Evolutionary conservation across 2,329 filamentous ascomycete genomes (phyloP).

Genomic region (Epichloe brachyelytri): DNA sequence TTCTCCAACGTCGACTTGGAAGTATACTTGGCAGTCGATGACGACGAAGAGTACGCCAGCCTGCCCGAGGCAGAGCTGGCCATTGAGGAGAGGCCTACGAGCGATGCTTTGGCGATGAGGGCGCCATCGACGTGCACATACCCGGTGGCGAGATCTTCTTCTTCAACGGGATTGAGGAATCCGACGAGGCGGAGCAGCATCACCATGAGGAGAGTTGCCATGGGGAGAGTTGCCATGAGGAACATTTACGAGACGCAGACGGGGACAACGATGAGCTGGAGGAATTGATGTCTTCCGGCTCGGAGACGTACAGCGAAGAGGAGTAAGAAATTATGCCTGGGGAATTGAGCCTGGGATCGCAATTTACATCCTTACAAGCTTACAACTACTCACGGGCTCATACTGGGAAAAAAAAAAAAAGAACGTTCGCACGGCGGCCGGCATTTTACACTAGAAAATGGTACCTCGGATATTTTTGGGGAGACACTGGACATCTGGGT

Average conservation of each 20-base stretch:
- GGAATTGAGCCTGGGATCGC: too few species aligned
- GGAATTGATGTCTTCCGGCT: too few species aligned
- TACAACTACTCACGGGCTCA: too few species aligned
- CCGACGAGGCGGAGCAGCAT: neutral
- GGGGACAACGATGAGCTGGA: neutral
- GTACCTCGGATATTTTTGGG: too few species aligned
- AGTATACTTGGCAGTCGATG: constrained; percentile 16
- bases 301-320: neutral
- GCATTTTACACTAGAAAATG: too few species aligned
- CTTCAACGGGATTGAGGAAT: constrained; percentile 2
- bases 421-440: too few species aligned
- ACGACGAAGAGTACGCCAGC: constrained; percentile 11
- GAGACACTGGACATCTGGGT: too few species aligned
- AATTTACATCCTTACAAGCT: too few species aligned
- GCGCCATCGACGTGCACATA: constrained; percentile 17
- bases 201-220: neutral
- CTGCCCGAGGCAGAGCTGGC: constrained; percentile 19
- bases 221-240: neutral
- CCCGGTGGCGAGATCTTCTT: constrained; percentile 8
- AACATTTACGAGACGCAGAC: neutral
- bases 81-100: constrained; percentile 17
- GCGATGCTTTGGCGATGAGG: constrained; percentile 10
- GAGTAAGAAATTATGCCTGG: neutral
- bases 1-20: constrained; percentile 15
- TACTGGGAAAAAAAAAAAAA: neutral